These are phyloP conservation scores for Fusarium anthophilum DNA, from an alignment of 2,329 filamentous ascomycete species.

Conservation along the genomic window DNA sequence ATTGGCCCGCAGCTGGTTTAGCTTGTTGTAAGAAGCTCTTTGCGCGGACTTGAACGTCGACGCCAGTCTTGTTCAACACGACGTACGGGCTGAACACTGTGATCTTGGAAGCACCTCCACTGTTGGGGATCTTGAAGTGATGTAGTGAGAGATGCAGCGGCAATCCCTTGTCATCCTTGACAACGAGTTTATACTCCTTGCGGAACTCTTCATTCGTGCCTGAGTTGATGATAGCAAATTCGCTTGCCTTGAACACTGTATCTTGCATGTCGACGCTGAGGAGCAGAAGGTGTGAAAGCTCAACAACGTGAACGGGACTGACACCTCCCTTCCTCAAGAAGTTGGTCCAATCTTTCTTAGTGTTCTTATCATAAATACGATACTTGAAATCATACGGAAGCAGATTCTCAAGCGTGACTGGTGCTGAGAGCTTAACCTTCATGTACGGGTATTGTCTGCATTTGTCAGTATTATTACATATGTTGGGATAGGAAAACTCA, in stretches of 20 bases:
- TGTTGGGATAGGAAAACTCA: slow-evolving; percentile 49
- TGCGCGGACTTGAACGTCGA: slow-evolving; percentile 86
- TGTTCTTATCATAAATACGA: slow-evolving; percentile 98
- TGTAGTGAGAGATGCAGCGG: slow-evolving; percentile 85
- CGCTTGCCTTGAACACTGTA: slow-evolving; percentile 91
- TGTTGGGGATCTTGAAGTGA: slow-evolving; percentile 89
- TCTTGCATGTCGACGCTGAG: slow-evolving; percentile 98
- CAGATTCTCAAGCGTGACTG: slow-evolving; percentile 92
- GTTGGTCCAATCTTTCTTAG: slow-evolving; percentile 98
- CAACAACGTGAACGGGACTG: slow-evolving; percentile 96
- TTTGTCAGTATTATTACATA: slow-evolving; percentile 20
- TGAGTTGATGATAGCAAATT: slow-evolving; percentile 97
- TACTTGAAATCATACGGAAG: slow-evolving; percentile 99
- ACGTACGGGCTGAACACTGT: slow-evolving; percentile 96
- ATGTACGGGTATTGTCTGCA: slow-evolving; percentile 88
- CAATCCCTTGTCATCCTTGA: slow-evolving; percentile 86
- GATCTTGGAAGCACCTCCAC: slow-evolving; percentile 94
- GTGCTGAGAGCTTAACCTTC: slow-evolving; percentile 89
- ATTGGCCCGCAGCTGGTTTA: slow-evolving; percentile 84
- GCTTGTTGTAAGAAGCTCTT: slow-evolving; percentile 89
- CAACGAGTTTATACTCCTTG: slow-evolving; percentile 79
- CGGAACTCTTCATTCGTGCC: slow-evolving; percentile 88
- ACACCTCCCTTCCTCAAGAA: slow-evolving; percentile 96
- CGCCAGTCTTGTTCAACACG: slow-evolving; percentile 91
- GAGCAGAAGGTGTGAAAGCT: slow-evolving; percentile 90